phyloP scores from a whole-genome alignment of 352 stramenopile genomes.

The Pythium folliculosum region DNA sequence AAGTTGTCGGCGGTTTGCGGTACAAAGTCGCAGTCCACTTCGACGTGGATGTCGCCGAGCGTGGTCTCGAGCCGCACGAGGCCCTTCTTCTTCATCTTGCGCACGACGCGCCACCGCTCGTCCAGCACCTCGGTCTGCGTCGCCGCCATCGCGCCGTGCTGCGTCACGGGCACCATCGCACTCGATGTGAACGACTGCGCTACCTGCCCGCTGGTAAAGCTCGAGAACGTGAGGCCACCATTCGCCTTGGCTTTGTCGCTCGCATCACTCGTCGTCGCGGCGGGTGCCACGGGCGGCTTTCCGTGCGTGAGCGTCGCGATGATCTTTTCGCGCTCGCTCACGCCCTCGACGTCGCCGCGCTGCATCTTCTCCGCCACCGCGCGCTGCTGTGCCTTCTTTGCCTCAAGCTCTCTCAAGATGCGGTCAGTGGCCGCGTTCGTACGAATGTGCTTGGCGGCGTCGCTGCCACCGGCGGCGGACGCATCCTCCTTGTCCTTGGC shows the following conservation, averaged over 20 bases:
- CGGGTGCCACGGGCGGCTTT: slow-evolving; percentile 2
- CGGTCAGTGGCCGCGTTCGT: slow-evolving; percentile 83
- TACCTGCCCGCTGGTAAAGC: slow-evolving; percentile 89
- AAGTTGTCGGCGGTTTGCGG: slow-evolving; percentile 97
- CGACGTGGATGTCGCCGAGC: slow-evolving; percentile 94
- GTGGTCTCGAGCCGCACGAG: slow-evolving; percentile 96
- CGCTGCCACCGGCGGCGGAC: not conserved
- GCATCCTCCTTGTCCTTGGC: slow-evolving; percentile 29
- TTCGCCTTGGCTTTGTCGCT: not conserved
- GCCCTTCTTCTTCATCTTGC: slow-evolving; percentile 95
- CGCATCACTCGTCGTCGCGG: not conserved
- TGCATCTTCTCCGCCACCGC: slow-evolving; percentile 70
- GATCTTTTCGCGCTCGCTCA: slow-evolving; percentile 79
- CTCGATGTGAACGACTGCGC: slow-evolving; percentile 96
- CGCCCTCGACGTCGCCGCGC: slow-evolving; percentile 44
- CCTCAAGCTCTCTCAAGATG: slow-evolving; percentile 80
- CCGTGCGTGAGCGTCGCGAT: slow-evolving; percentile 68
- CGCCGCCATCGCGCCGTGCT: slow-evolving; percentile 49
- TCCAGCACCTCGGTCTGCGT: slow-evolving; percentile 67
- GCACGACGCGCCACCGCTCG: slow-evolving; percentile 84
- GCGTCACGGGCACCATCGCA: slow-evolving; percentile 73
- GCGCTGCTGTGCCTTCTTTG: slow-evolving; percentile 62
- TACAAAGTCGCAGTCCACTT: slow-evolving; percentile 96
- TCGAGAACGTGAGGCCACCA: slow-evolving; percentile 59
- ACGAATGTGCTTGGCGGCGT: slow-evolving; percentile 61